A percentile compares a stretch with the other conserved stretches of the same genome.
Conservation (phyloP, 495 filamentous ascomycete genomes). For the Penicillium verhagenii region DNA sequence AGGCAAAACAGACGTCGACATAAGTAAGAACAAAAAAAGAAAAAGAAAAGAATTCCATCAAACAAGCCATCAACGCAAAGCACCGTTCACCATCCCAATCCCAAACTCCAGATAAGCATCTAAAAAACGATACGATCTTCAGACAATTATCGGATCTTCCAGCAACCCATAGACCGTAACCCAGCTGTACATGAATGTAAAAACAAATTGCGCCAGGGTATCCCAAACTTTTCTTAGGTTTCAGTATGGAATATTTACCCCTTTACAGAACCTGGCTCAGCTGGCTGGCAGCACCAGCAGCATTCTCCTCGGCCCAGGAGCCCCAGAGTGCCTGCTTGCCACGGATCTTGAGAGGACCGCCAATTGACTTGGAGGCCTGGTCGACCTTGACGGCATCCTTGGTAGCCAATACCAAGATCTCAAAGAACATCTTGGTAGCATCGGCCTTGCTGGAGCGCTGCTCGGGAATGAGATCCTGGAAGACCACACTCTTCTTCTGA, state of each 20-base stretch:
- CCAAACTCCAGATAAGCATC: conserved; percentile 27
- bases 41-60: conserved; percentile 12
- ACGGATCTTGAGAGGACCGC: conserved; percentile 73
- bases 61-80: conserved; percentile 18
- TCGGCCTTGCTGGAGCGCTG: conserved; percentile 73
- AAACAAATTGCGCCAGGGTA: conserved; percentile 17
- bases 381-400: conserved; percentile 99
- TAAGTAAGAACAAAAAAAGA: background rate
- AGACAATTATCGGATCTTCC: conserved; percentile 26
- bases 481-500: conserved; percentile 77
- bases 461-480: conserved; percentile 90
- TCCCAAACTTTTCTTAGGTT: conserved; percentile 11
- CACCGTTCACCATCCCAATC: conserved; percentile 18
- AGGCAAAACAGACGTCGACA: background rate
- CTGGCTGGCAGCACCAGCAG: conserved; percentile 52
- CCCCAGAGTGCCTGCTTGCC: conserved; percentile 94
- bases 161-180: conserved; percentile 25
- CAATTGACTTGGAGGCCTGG: conserved; percentile 70
- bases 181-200: conserved; percentile 37
- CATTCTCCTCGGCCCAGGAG: conserved; percentile 86
- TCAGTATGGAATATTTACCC: background rate
- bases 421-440: conserved; percentile 99
- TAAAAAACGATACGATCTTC: conserved; percentile 15
- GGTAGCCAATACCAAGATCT: conserved; percentile 89
- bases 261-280: conserved; percentile 30